phyloP scores from a whole-genome alignment of 78 protist genomes.

The Chrysochromulina tobinii region DNA sequence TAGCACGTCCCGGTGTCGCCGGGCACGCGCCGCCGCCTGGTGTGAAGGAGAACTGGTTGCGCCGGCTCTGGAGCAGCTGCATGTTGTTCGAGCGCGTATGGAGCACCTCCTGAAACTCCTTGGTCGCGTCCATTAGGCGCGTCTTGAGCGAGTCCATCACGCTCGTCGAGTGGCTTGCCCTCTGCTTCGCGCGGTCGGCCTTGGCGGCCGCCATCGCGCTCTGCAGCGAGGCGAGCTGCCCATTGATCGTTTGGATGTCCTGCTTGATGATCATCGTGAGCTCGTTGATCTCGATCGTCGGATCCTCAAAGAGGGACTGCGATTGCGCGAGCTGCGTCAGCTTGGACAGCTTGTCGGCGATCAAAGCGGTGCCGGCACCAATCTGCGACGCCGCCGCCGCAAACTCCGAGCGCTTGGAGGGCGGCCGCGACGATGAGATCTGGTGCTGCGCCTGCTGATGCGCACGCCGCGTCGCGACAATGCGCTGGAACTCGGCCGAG shows the following conservation, averaged over 20 bases:
- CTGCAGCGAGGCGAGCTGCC: constrained; percentile 22
- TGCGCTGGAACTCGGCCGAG: no score
- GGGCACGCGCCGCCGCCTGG: no score
- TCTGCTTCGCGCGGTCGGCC: not conserved
- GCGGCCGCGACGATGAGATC: no score
- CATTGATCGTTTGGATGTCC: constrained; percentile 39
- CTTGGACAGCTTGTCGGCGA: not conserved
- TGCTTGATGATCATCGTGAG: constrained; percentile 58
- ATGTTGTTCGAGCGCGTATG: constrained; percentile 38
- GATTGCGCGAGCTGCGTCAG: constrained; percentile 26
- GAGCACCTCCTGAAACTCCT: constrained; percentile 49
- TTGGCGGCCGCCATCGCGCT: no score
- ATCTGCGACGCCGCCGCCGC: no score
- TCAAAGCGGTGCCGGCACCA: no score
- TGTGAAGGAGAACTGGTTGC: not conserved
- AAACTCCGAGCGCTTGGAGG: no score
- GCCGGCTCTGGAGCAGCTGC: not conserved
- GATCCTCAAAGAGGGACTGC: constrained; percentile 23
- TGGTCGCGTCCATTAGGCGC: constrained; percentile 14
- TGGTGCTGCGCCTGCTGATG: no score
- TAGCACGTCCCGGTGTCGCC: no score
- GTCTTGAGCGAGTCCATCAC: constrained; percentile 41
- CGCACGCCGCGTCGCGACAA: no score
- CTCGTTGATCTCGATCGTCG: constrained; percentile 56
- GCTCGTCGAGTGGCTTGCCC: not conserved